Evolutionary conservation across 2,329 filamentous ascomycete genomes (phyloP).

Genomic region (Periconia sp.): DNA sequence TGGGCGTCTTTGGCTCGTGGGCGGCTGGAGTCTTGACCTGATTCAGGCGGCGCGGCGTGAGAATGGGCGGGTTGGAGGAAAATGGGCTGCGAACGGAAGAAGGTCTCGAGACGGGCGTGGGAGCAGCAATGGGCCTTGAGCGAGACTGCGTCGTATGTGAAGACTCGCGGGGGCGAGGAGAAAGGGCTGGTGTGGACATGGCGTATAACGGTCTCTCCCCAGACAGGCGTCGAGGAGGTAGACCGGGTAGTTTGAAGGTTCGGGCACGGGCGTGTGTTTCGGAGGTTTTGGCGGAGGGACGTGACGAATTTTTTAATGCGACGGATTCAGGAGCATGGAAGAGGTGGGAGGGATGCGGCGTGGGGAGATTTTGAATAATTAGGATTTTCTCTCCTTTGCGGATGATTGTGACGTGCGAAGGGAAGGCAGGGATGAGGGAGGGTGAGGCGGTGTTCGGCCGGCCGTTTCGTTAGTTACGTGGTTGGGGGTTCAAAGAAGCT

Average conservation of each 20-base stretch:
- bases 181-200: conserved; percentile 42
- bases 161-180: conserved; percentile 31
- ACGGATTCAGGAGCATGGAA: background rate
- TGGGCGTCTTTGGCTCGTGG: conserved; percentile 48
- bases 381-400: background rate
- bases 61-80: conserved; percentile 22
- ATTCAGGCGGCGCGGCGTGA: conserved; percentile 36
- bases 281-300: background rate
- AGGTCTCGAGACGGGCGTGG: conserved; percentile 26
- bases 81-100: conserved; percentile 28
- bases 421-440: conserved; percentile 1
- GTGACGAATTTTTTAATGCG: background rate
- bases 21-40: conserved; percentile 34
- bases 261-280: background rate
- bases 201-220: conserved; percentile 1
- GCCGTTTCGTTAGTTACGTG: background rate
- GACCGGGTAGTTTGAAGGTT: conserved; percentile 1
- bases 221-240: conserved; percentile 6
- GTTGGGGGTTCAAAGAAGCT: conserved; percentile 2
- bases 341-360: background rate
- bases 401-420: background rate
- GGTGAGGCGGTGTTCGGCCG: background rate
- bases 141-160: conserved; percentile 28
- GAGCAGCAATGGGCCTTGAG: conserved; percentile 26
- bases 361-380: background rate